Evolutionary conservation across 352 stramenopile genomes (phyloP), one percentile per base, ranked within the genome.

Genomic region (Pythium dissotocum): DNA sequence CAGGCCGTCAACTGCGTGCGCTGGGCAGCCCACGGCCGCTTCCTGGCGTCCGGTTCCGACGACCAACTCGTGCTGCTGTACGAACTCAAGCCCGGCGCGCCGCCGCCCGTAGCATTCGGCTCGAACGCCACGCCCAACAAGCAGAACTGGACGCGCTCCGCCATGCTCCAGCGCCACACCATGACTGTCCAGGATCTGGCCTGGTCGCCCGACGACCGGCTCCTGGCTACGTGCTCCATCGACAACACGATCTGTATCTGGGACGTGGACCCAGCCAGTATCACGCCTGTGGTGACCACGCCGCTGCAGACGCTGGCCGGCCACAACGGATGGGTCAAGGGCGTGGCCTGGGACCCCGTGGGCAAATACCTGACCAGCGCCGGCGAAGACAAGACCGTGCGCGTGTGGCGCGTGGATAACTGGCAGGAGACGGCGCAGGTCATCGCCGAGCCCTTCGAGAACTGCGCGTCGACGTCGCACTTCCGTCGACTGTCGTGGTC

Each of bases 191-290:
- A 91, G 42, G 88, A 96, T 46, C 63, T 96, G 6, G 86, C 88
- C 24, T 96, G 88, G 88, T 96, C 88, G 2, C 88, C 88, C 0
- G 88, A 96, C 70, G 88, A 96, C 67, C 85, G 86, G 7, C 92
- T 95, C 71, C 69, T 96, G 18, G 88, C 88, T n/a, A 94, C 86
- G 2, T 96, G 88, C 73, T 94, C 86, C 62, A 94, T 96, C 63
- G 88, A 96, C 74, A 96, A 96, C 65, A 85, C 83, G 35, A 94
- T 96, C 65, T 76, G 92, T 52, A 91, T 96, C 60, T 96, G 88
- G 88, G 82, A 90, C 61, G 83, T 96, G 26, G 80, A 86, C 58
- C 70, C 79, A 13, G 69, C 78, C 1, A 74, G 70, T 30, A 46
- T 91, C 24, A 78, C 61, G 35, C 73, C 89, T 2, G 79, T 93